Conservation (phyloP, 257 asterid species). For the Galeopsis tetrahit region DNA sequence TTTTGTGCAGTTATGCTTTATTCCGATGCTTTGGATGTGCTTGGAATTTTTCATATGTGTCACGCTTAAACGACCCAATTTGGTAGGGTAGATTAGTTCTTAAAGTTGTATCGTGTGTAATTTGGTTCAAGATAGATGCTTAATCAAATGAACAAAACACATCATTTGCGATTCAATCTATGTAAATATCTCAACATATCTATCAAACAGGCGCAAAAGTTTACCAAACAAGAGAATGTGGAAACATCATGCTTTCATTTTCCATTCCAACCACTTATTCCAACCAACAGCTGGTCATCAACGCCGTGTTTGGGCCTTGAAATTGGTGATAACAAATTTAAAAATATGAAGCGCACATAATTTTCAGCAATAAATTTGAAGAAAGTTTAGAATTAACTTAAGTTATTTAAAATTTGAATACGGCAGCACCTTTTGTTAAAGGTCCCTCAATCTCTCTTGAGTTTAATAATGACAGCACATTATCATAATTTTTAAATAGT, state of each 20-base stretch:
- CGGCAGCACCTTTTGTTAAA: constrained; percentile 28
- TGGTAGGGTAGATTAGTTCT: too few species aligned
- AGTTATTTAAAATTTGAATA: constrained; percentile 22
- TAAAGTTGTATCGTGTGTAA: too few species aligned
- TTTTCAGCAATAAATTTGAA: not conserved
- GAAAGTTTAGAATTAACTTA: constrained; percentile 17
- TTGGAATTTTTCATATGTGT: too few species aligned
- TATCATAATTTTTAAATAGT: constrained; percentile 6
- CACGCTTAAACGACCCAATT: too few species aligned
- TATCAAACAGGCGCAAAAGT: too few species aligned
- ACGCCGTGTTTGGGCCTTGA: constrained; percentile 20
- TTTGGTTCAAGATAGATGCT: too few species aligned
- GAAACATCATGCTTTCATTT: constrained; percentile 18
- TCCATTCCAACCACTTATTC: constrained; percentile 6
- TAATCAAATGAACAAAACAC: too few species aligned
- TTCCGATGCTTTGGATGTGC: constrained; percentile 8
- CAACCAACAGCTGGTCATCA: constrained; percentile 10
- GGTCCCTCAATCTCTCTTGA: constrained; percentile 32
- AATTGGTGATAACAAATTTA: not conserved
- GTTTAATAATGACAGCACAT: constrained; percentile 34
- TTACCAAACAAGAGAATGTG: not conserved
- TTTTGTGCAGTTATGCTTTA: constrained; percentile 35
- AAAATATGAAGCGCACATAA: not conserved
- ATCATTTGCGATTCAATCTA: too few species aligned
- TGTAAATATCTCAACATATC: too few species aligned